Evolutionary conservation across 2,329 filamentous ascomycete species (phyloP).

Genomic region (Aureobasidium sp.): DNA sequence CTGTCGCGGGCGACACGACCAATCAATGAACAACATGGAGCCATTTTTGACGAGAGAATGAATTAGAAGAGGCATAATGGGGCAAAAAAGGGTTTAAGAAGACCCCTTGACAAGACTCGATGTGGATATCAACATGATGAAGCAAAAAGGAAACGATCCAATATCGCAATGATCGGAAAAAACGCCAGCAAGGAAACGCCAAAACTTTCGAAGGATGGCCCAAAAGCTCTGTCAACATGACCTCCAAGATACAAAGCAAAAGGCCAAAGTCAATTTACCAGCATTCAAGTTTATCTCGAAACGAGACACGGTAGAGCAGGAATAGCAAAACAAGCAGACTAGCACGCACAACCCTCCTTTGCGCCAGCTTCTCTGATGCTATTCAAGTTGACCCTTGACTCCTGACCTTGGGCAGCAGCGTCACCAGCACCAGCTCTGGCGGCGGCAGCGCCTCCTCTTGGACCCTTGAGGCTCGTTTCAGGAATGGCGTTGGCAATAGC

Average conservation of each 20-base stretch:
- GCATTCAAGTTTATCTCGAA: not conserved
- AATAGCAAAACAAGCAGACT: conserved; percentile 19
- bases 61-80: not conserved
- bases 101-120: conserved; percentile 4
- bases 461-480: conserved; percentile 89
- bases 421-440: conserved; percentile 42
- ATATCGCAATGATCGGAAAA: not conserved
- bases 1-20: not conserved
- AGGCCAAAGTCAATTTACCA: not conserved
- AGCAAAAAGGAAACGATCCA: not conserved
- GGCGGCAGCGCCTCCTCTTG: conserved; percentile 58
- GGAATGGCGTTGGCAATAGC: conserved; percentile 98
- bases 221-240: not conserved
- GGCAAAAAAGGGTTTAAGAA: not conserved
- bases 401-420: conserved; percentile 56
- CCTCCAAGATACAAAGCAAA: not conserved
- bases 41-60: not conserved
- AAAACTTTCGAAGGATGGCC: not conserved
- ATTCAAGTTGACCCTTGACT: conserved; percentile 72
- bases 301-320: not conserved
- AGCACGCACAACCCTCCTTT: conserved; percentile 92
- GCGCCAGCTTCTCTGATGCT: conserved; percentile 65
- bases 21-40: not conserved
- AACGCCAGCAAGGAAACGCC: not conserved
- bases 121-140: conserved; percentile 14